Conservation (phyloP, 352 stramenopile genomes). For the Phytopythium aichiense region DNA sequence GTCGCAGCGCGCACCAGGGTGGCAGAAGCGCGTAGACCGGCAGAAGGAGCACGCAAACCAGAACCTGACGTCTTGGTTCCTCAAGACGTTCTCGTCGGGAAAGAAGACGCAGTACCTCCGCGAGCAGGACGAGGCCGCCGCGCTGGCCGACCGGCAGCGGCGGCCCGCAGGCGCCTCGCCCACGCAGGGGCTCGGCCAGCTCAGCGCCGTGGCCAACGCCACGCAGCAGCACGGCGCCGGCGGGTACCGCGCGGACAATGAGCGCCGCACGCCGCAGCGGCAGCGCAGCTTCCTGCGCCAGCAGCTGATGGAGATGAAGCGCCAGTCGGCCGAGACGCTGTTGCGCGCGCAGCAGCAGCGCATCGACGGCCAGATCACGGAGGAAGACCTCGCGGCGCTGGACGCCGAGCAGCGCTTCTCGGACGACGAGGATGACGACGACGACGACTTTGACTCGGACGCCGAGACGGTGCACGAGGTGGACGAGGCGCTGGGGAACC, state of each 20-base stretch:
- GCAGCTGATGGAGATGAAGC: conserved; percentile 77
- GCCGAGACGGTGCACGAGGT: conserved; percentile 31
- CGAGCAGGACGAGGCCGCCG: conserved; percentile 51
- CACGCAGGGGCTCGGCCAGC: conserved; percentile 17
- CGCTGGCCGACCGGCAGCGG: conserved; percentile 29
- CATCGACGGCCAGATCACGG: conserved; percentile 38
- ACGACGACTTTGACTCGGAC: conserved; percentile 28
- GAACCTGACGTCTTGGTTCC: conserved; percentile 65
- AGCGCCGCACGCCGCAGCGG: conserved; percentile 33
- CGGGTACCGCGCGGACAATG: conserved; percentile 16
- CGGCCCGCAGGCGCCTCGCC: conserved; percentile 11
- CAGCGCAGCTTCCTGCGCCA: conserved; percentile 66
- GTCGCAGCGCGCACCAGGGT: conserved; percentile 11
- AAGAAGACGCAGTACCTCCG: conserved; percentile 57
- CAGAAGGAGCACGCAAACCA: conserved; percentile 57
- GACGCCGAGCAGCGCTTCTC: conserved; percentile 22
- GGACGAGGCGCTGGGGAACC: conserved; percentile 26
- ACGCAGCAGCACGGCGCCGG: conserved; percentile 18
- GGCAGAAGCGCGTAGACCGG: conserved; percentile 50
- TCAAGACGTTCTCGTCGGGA: conserved; percentile 48
- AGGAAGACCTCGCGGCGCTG: conserved; percentile 20
- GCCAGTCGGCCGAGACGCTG: conserved; percentile 55
- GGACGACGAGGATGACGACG: conserved; percentile 32
- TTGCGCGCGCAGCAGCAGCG: conserved; percentile 31
- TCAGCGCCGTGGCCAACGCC: conserved; percentile 34